Conservation (phyloP, 2,329 filamentous ascomycete genomes). For the Ascochyta viciae-villosae region DNA sequence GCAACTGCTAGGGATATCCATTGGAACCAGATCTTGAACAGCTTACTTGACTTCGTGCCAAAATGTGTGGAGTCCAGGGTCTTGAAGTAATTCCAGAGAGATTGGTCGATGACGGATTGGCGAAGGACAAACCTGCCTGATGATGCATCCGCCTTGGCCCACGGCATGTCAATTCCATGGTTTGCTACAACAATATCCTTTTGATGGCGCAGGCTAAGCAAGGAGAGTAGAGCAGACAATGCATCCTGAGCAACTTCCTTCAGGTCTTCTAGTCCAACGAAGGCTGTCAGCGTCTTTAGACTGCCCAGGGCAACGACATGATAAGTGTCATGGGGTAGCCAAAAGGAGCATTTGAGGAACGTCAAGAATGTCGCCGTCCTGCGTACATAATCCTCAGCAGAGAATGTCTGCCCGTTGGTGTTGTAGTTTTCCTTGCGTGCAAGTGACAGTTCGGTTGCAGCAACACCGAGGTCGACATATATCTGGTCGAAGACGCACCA, state of each 20-base stretch:
- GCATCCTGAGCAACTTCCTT: constrained; percentile 34
- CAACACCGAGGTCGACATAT: constrained; percentile 3
- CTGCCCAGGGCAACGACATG: constrained; percentile 31
- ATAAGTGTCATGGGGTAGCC: constrained; percentile 28
- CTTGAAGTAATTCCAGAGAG: constrained; percentile 33
- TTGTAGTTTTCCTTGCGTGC: neutral
- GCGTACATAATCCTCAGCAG: constrained; percentile 14
- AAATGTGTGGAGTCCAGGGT: constrained; percentile 30
- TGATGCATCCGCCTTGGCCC: constrained; percentile 3
- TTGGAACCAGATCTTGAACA: constrained; percentile 48
- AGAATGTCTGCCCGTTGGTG: neutral
- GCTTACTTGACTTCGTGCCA: constrained; percentile 26
- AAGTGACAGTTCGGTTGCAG: constrained; percentile 3
- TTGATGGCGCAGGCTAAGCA: constrained; percentile 14
- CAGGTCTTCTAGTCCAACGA: constrained; percentile 30
- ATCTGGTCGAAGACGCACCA: constrained; percentile 19
- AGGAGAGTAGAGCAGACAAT: constrained; percentile 36
- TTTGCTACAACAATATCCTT: constrained; percentile 15
- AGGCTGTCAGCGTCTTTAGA: constrained; percentile 25
- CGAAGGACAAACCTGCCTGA: constrained; percentile 7
- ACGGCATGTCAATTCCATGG: neutral
- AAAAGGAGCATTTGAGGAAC: constrained; percentile 44
- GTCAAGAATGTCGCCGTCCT: constrained; percentile 27
- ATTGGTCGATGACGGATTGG: constrained; percentile 24
- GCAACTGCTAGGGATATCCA: constrained; percentile 37